These are phyloP conservation scores for Tetracladium setigerum DNA, from an alignment of 495 filamentous ascomycete genomes.

Conservation along the genomic window DNA sequence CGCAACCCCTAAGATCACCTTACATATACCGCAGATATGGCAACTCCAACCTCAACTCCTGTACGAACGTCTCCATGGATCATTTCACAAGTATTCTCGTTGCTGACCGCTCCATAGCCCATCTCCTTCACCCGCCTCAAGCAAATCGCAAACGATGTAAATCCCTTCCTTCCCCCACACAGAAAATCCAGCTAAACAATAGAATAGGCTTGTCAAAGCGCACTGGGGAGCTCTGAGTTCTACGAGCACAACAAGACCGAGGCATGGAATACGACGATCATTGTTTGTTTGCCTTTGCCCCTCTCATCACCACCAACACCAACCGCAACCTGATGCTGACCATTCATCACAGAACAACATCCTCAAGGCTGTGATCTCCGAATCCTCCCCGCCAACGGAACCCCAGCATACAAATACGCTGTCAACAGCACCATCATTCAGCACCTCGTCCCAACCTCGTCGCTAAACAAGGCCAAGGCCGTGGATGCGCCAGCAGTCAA, in stretches of 20 bases:
- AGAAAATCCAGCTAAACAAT: constrained; percentile 18
- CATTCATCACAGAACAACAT: constrained; percentile 60
- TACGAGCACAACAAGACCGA: constrained; percentile 80
- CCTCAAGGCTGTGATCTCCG: constrained; percentile 77
- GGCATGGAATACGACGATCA: constrained; percentile 84
- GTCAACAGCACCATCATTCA: constrained; percentile 98
- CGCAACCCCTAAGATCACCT: background rate
- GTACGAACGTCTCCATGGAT: constrained; percentile 7
- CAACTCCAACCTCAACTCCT: constrained; percentile 14
- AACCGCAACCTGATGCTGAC: constrained; percentile 2
- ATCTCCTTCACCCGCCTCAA: constrained; percentile 66
- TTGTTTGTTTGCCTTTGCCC: constrained; percentile 51
- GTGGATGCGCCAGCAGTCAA: constrained; percentile 25
- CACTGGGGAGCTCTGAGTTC: constrained; percentile 58
- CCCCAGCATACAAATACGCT: constrained; percentile 75
- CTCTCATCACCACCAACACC: background rate
- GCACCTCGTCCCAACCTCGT: constrained; percentile 55
- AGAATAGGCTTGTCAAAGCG: constrained; percentile 70
- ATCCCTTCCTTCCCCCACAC: constrained; percentile 13
- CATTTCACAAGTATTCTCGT: background rate
- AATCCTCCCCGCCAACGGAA: constrained; percentile 54
- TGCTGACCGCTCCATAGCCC: constrained; percentile 45
- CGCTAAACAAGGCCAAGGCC: constrained; percentile 43
- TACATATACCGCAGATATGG: constrained; percentile 9
- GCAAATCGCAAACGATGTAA: constrained; percentile 77